Evolutionary conservation across 2,329 filamentous ascomycete genomes (phyloP), one percentile per base, ranked within the genome.

Genomic region (Colletotrichum sp.): DNA sequence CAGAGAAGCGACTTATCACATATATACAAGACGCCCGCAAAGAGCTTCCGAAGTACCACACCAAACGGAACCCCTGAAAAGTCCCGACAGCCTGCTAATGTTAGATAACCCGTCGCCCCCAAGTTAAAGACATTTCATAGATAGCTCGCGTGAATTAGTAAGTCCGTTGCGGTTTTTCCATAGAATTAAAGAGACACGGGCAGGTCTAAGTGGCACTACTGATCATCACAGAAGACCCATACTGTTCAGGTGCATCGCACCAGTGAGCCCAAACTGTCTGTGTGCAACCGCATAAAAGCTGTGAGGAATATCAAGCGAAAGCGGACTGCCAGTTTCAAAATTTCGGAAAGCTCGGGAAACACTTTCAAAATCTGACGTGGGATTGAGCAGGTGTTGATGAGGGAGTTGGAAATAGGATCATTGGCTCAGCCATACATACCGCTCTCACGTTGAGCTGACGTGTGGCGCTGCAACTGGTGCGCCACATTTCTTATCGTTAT

Each of bases 401-500:
- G 18, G n/a, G n/a, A 49, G 44, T 52, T 52, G 44, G 44, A 12
- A 52, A 52, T 52, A 2, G 44, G 44, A 0, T 2, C 44, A 52
- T 5, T 21, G 44, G 4, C 44, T 21, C 44, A 52, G 44, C 44
- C 44, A 21, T n/a, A 49, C 44, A 21, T 12, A 52, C n/a, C n/a
- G 44, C 13, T 44, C 36, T 21, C 18, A 44, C 1, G 18, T n/a
- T n/a, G n/a, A 21, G 44, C 44, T n/a, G 44, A 49, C 44, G 12
- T 52, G 72, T 75, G 72, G 72, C 26, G 26, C 26, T 7, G 26
- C 26, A 26, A 26, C 72, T 68, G 62, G 32, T 57, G 21, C 8
- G 64, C 70, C 64, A 65, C 64, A 36, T 26, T 4, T 64, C 64
- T 76, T 76, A 76, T 76, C 73, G 59, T 76, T 76, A 76, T 76